These are phyloP conservation scores for Zopfochytrium polystomum DNA, from an alignment of 371 early-diverging fungal species.

Conservation along the genomic window DNA sequence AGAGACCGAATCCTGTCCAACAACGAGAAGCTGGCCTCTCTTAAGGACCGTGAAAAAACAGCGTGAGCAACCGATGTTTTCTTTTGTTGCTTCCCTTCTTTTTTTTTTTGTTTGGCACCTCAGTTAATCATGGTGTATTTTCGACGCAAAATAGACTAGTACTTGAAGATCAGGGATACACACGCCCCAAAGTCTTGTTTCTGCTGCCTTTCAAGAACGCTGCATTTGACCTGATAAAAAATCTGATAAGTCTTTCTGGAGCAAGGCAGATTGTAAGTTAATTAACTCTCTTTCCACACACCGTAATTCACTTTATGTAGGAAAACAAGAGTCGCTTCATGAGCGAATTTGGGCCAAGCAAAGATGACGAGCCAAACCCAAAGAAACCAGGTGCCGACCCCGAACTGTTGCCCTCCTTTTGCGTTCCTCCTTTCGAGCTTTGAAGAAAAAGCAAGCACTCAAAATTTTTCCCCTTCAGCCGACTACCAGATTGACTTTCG, in stretches of 20 bases:
- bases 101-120: conserved; percentile 63
- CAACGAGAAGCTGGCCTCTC: conserved; percentile 60
- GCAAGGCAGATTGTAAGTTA: conserved; percentile 63
- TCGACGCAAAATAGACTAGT: too few species aligned
- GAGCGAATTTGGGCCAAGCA: conserved; percentile 64
- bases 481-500: conserved; percentile 81
- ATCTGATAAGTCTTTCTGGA: conserved; percentile 70
- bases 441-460: too few species aligned
- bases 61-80: not conserved
- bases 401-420: too few species aligned
- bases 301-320: conserved; percentile 17
- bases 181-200: conserved; percentile 88
- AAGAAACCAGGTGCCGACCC: too few species aligned
- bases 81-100: not conserved
- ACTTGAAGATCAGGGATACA: conserved; percentile 96
- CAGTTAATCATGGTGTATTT: too few species aligned
- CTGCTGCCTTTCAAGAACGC: conserved; percentile 83
- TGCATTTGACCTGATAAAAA: conserved; percentile 75
- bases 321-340: conserved; percentile 78
- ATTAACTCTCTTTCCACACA: conserved; percentile 1
- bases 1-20: conserved; percentile 76
- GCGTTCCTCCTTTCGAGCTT: too few species aligned
- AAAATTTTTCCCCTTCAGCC: conserved; percentile 65
- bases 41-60: not conserved
- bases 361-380: conserved; percentile 51